Conservation (phyloP, 164 flowering plant species). For the Vitis amurensis region DNA sequence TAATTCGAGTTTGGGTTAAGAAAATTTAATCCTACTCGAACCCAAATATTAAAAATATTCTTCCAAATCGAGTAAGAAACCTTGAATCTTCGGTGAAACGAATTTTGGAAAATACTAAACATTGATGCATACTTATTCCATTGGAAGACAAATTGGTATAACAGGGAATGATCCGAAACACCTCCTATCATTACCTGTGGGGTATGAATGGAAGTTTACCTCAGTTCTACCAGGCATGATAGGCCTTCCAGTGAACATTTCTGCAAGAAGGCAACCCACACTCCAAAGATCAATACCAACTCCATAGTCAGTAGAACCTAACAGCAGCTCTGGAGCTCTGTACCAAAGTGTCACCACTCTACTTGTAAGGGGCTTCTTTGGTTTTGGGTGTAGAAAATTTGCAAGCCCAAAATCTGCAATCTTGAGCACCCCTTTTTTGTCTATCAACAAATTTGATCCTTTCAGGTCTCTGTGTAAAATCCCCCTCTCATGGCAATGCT, state of each 20-base stretch:
- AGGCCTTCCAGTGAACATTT: constrained; percentile 67
- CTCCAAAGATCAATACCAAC: constrained; percentile 82
- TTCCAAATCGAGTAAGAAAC: no score
- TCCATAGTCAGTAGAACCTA: constrained; percentile 73
- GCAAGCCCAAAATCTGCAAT: constrained; percentile 84
- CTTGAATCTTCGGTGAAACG: no score
- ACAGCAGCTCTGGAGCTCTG: constrained; percentile 73
- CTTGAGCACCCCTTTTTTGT: constrained; percentile 54
- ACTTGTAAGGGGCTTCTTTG: constrained; percentile 51
- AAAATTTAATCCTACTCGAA: no score
- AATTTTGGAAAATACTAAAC: no score
- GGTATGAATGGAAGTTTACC: constrained; percentile 23
- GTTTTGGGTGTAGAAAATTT: constrained; percentile 38
- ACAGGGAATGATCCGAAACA: no score
- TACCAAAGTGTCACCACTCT: constrained; percentile 83
- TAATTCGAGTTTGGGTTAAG: no score
- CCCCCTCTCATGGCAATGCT: constrained; percentile 70
- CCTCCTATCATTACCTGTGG: no score
- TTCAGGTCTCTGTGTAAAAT: constrained; percentile 72
- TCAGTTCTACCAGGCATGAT: constrained; percentile 72
- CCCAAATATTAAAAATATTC: accelerated
- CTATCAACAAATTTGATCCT: constrained; percentile 63
- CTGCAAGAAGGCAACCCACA: constrained; percentile 71
- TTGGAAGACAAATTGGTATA: no score
- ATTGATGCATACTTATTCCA: no score